Conservation (phyloP, 2,329 filamentous ascomycete species). For the Colletotrichum nymphaeae region DNA sequence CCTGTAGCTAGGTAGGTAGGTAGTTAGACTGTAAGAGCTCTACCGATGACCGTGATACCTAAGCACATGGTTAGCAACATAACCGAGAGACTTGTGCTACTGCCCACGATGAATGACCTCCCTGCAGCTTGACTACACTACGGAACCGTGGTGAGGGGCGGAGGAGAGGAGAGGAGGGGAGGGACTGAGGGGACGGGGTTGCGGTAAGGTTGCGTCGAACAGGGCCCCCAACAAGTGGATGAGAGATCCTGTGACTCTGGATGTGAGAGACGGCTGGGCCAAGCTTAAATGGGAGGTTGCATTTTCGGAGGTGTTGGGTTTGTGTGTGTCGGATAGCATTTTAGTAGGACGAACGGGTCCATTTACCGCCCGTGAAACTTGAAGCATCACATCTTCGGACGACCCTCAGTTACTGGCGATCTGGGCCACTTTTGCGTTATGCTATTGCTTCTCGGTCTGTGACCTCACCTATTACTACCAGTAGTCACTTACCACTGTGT, state of each 20-base stretch:
- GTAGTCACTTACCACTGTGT: neutral
- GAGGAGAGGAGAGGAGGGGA: neutral
- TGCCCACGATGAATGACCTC: conserved; percentile 6
- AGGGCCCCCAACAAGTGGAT: neutral
- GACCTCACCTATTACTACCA: neutral
- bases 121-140: neutral
- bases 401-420: neutral
- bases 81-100: conserved; percentile 8
- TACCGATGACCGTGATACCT: neutral
- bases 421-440: neutral
- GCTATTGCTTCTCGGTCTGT: neutral
- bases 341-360: neutral
- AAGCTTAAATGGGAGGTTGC: conserved; percentile 24
- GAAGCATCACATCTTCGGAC: conserved; percentile 22
- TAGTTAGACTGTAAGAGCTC: neutral
- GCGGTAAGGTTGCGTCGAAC: neutral
- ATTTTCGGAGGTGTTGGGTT: neutral
- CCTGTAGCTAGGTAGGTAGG: neutral
- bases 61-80: conserved; percentile 17
- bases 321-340: neutral
- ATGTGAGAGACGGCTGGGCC: conserved; percentile 33
- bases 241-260: conserved; percentile 21
- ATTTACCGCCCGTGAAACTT: conserved; percentile 22
- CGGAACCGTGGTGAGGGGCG: neutral
- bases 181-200: neutral